Percentiles rank a stretch among this genome's conserved stretches.
Evolutionary conservation across 768 basidiomycete species (phyloP).

Genomic region (Neoboletus magnificus): DNA sequence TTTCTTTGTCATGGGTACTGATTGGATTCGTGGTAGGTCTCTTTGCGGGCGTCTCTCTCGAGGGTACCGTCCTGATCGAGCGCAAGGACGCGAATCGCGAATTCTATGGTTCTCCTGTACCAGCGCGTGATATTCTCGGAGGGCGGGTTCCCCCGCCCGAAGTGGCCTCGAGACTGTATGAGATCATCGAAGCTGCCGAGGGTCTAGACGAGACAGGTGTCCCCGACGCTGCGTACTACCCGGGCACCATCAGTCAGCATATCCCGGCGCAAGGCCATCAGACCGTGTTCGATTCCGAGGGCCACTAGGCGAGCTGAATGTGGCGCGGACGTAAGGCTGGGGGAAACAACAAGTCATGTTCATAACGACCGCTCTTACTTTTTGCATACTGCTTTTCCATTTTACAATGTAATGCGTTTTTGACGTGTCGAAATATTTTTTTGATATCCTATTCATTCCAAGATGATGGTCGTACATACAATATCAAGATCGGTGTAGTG

Average conservation of each 20-base stretch:
- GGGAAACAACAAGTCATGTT: not conserved
- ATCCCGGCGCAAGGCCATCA: constrained; percentile 43
- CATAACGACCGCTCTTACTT: not conserved
- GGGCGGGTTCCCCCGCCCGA: constrained; percentile 97
- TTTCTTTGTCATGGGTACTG: not conserved
- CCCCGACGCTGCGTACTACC: constrained; percentile 78
- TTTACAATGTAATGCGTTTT: not conserved
- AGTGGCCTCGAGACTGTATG: constrained; percentile 87
- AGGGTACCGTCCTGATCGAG: constrained; percentile 92
- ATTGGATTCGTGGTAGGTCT: constrained; percentile 51
- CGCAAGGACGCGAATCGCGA: constrained; percentile 95
- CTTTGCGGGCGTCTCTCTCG: constrained; percentile 91
- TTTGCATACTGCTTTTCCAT: not conserved
- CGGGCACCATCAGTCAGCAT: constrained; percentile 59
- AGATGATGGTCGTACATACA: not conserved
- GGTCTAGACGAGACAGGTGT: constrained; percentile 84
- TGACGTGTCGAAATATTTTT: not conserved
- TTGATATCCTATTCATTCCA: constrained; percentile 15
- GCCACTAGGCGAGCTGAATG: constrained; percentile 16
- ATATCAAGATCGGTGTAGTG: not conserved
- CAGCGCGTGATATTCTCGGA: constrained; percentile 86
- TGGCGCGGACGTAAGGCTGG: not conserved
- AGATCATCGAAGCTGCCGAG: constrained; percentile 95
- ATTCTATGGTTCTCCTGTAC: constrained; percentile 90
- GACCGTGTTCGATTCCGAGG: constrained; percentile 79